Evolutionary conservation across 805 yeast genomes (phyloP), one percentile per base, ranked within the genome.

Genomic region (Metschnikowia borealis): DNA sequence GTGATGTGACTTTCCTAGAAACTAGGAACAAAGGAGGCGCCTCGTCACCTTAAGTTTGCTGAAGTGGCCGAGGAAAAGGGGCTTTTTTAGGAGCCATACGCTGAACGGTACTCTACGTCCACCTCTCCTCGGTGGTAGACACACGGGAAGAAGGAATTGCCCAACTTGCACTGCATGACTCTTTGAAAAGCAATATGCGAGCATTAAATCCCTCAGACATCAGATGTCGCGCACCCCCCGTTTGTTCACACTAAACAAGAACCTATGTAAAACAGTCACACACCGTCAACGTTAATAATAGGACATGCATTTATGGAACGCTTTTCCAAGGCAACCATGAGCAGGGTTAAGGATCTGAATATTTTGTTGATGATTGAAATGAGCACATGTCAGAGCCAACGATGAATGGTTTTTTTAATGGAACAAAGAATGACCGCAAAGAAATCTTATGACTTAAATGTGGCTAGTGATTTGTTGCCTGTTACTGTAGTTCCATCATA

Each of bases 141-240:
- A 10, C 11, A 6, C 13, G 34, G 33, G 43, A 14, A 29, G 34
- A 7, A 14, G n/a, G 20, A n/a, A 5, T 26, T 21, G 34, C 3
- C 34, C 13, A 17, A 7, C 10, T 4, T 18, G 34, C 20, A 29
- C 21, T 6, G 43, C 42, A 26, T 33, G 34, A 26, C 34, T 15
- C n/a, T 7, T 33, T 29, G 43, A 29, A 39, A 29, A 39, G 43
- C 26, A 23, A 39, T 29, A 8, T 39, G 43, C 43, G 43, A 39
- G n/a, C 10, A 39, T 39, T 39, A 39, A 39, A 39, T 39, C 33
- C 43, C 43, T 39, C 43, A 39, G 33, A 21, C 20, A 23, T 38
- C 41, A 21, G 32, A n/a, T 23, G 43, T 39, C 43, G 42, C 42
- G 20, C 34, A 17, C 32, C 32, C 32, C 33, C 21, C 17, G 10